Base-by-base conservation (phyloP, 306 rosid species). In the Vigna unguiculata region DNA sequence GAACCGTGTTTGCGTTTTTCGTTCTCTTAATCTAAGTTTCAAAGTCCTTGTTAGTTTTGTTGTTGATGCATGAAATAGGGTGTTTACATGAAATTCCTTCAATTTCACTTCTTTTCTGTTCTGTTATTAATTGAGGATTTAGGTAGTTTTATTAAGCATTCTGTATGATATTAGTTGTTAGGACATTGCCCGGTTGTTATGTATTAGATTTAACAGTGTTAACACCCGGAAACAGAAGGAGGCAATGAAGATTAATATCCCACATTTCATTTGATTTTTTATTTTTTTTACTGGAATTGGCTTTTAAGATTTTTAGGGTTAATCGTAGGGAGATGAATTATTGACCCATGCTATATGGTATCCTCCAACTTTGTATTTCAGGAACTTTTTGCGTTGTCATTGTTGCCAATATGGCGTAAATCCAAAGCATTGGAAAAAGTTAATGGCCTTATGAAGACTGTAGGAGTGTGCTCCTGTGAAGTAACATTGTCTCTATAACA, bases 161-260 rank as follows among this genome's bases (percentile, higher is more conserved):
- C 64, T 58, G 11, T 60, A 38, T 14, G 11, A 21, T 70, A 22
- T 63, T 62, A 43, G 14, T 28, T 55, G 46, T 81, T 83, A 72
- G 36, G 17, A 24, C 63, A 12, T 57, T 57, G 63, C 24, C 24
- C 13, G 14, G 1, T 57, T 55, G n/a, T 55, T 24, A 13, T 4
- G 36, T 57, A 6, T 54, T 54, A 21, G 24, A 22, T 2, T 24
- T 16, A 25, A 9, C 19, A 54, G 32, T 54, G 32, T 9, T 52
- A 52, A 19, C 25, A n/a, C 4, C 55, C 9, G 9, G 25, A 52
- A 20, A 8, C 19, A n/a, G 25, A 22, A 19, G 22, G 58, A 52
- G 24, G 4, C 3, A 49, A 51, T 51, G 22, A 17, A 17, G 57
- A 17, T 51, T 17, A 5, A 43, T 20, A 11, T 21, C n/a, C 3